phyloP scores from a whole-genome alignment of 1,139 yeast genomes.

The Geotrichum reessii region DNA sequence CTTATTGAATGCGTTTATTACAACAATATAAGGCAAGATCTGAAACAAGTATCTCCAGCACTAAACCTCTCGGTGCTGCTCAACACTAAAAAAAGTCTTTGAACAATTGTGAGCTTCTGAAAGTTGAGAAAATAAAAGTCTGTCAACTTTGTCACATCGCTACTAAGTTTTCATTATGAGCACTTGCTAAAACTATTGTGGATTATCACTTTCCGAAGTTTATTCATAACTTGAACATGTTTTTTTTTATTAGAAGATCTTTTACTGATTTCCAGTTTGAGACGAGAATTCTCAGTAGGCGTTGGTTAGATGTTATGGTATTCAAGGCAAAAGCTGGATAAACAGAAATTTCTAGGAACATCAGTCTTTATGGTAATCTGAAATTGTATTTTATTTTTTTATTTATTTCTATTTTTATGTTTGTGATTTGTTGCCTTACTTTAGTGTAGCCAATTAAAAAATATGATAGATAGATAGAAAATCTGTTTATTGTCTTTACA shows the following conservation, averaged over 20 bases:
- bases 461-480: too few species aligned
- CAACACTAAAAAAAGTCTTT: not conserved
- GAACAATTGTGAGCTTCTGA: not conserved
- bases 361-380: too few species aligned
- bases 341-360: too few species aligned
- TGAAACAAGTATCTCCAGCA: not conserved
- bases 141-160: not conserved
- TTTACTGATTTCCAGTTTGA: too few species aligned
- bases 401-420: too few species aligned
- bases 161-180: not conserved
- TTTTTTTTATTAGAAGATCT: not conserved
- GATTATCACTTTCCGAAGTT: not conserved
- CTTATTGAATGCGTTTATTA: not conserved
- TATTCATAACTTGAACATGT: not conserved
- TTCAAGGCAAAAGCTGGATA: too few species aligned
- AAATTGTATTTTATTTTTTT: too few species aligned
- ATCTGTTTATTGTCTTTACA: too few species aligned
- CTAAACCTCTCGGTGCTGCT: too few species aligned
- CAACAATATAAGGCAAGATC: not conserved
- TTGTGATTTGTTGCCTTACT: too few species aligned
- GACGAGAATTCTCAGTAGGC: not conserved
- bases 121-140: not conserved
- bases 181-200: not conserved
- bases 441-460: too few species aligned
- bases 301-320: too few species aligned